Evolutionary conservation across 495 filamentous ascomycete genomes (phyloP).

Genomic region (Durotheca rogersii): DNA sequence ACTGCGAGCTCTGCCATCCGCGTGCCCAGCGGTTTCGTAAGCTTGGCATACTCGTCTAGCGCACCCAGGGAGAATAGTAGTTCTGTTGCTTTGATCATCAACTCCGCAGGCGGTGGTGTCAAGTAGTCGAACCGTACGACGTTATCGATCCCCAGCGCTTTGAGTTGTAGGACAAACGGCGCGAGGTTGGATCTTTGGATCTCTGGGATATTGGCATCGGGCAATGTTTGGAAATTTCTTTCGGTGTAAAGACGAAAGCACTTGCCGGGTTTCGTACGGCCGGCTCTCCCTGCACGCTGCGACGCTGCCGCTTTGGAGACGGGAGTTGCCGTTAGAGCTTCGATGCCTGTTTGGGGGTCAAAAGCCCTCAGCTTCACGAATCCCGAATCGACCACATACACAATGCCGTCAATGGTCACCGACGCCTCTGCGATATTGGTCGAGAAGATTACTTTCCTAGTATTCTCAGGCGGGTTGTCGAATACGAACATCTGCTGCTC

Average conservation of each 20-base stretch:
- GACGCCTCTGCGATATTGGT: conserved; percentile 98
- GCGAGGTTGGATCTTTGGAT: conserved; percentile 93
- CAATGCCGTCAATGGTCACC: conserved; percentile 89
- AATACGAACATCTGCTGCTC: conserved; percentile 95
- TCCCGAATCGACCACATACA: conserved; percentile 89
- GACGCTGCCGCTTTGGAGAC: conserved; percentile 91
- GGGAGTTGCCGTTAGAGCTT: conserved; percentile 81
- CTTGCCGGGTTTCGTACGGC: conserved; percentile 89
- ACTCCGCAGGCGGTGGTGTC: conserved; percentile 82
- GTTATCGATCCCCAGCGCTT: conserved; percentile 95
- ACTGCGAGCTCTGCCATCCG: conserved; percentile 95
- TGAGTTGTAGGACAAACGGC: conserved; percentile 86
- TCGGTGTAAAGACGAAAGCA: conserved; percentile 94
- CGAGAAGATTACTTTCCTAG: conserved; percentile 86
- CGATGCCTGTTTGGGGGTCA: conserved; percentile 85
- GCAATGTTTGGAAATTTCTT: conserved; percentile 65
- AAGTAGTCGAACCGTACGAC: conserved; percentile 88
- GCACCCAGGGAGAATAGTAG: conserved; percentile 87
- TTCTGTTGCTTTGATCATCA: conserved; percentile 86
- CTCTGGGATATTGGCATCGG: conserved; percentile 78
- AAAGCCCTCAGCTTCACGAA: conserved; percentile 91
- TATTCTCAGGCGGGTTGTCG: conserved; percentile 79
- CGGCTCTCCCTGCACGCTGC: conserved; percentile 89
- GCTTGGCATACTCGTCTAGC: conserved; percentile 85
- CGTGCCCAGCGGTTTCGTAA: conserved; percentile 81